Evolutionary conservation across 2,329 filamentous ascomycete genomes (phyloP), one percentile per base, ranked within the genome.

Genomic region (Pseudogymnoascus sp.): DNA sequence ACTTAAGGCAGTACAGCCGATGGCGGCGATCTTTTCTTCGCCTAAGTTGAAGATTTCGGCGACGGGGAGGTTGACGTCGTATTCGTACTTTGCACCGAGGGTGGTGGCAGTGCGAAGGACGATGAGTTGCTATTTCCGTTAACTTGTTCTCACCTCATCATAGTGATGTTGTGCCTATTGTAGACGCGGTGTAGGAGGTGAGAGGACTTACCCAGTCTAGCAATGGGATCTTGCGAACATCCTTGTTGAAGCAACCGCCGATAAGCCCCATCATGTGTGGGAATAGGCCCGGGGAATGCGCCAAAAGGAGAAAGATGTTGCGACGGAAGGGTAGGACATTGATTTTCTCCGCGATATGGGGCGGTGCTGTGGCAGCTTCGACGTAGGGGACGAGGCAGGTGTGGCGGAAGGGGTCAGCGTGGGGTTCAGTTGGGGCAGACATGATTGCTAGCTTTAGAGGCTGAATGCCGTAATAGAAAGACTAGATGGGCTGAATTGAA

Each of bases 51-150:
- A 68, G 43, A 68, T 61, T 7, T 63, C 64, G 3, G 69, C 69
- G 5, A 71, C 69, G 11, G 69, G 69, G 23, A 65, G 64, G 61
- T 71, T 71, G 65, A 71, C 69, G 14, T 71, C 69, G 65, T 66
- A 70, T 19, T 69, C 69, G 62, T 71, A 71, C 19, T 65, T 64
- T 34, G 69, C 69, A 34, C 68, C 64, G 6, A 71, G 65, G 3
- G 65, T 67, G 14, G 68, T 68, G 16, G 69, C 68, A 16, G 65
- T 68, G 61, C 69, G 69, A 8, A 71, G 67, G 10, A 71, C 69
- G 21, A 67, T 62, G 31, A 70, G 67, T 60, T 71, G 69, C 69
- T 69, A 68, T 11, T 69, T 66, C 1, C 1, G 48, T 57, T 57
- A 54, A 10, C n/a, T 11, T 4, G 8, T 54, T 13, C 11, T n/a